Percentiles rank a stretch among this genome's conserved stretches.
These are phyloP conservation scores for Austroboletus niveus DNA, from an alignment of 1,284 basidiomycete genomes.

Conservation along the genomic window DNA sequence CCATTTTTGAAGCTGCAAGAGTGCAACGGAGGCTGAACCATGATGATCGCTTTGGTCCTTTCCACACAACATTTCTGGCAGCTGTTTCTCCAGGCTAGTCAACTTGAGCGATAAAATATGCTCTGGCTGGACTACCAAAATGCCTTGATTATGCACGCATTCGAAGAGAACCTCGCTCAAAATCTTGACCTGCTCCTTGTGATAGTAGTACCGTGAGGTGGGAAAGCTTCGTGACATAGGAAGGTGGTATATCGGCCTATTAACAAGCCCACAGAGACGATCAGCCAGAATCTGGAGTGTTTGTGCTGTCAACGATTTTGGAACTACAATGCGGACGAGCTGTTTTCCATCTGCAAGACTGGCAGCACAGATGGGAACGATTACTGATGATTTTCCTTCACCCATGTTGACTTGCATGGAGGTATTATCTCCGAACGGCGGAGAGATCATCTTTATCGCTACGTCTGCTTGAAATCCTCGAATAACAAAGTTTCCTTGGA, in stretches of 20 bases:
- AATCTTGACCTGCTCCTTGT: neutral
- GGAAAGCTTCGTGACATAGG: slow-evolving; percentile 44
- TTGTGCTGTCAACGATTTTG: slow-evolving; percentile 20
- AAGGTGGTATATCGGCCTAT: slow-evolving; percentile 45
- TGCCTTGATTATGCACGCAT: slow-evolving; percentile 39
- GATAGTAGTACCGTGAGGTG: no score
- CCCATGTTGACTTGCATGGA: slow-evolving; percentile 41
- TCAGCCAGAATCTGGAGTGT: slow-evolving; percentile 50
- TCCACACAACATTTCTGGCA: slow-evolving; percentile 6
- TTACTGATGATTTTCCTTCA: slow-evolving; percentile 41
- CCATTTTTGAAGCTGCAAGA: slow-evolving; percentile 26
- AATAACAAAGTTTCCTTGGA: slow-evolving; percentile 42
- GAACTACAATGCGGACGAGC: slow-evolving; percentile 38
- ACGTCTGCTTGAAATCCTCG: slow-evolving; percentile 42
- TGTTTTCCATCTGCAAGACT: slow-evolving; percentile 41
- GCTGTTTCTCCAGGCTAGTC: slow-evolving; percentile 12
- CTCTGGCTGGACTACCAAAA: slow-evolving; percentile 49
- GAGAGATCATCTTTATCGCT: slow-evolving; percentile 46
- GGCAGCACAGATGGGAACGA: slow-evolving; percentile 44
- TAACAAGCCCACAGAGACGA: slow-evolving; percentile 41
- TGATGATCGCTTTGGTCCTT: neutral
- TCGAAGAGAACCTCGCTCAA: slow-evolving; percentile 29
- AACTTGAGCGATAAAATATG: slow-evolving; percentile 44
- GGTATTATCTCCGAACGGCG: slow-evolving; percentile 34
- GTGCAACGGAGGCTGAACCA: no score